Percentiles rank a stretch among this genome's conserved stretches.
phyloP scores from a whole-genome alignment of 139 green algal species.

The Tetradesmus obliquus region DNA sequence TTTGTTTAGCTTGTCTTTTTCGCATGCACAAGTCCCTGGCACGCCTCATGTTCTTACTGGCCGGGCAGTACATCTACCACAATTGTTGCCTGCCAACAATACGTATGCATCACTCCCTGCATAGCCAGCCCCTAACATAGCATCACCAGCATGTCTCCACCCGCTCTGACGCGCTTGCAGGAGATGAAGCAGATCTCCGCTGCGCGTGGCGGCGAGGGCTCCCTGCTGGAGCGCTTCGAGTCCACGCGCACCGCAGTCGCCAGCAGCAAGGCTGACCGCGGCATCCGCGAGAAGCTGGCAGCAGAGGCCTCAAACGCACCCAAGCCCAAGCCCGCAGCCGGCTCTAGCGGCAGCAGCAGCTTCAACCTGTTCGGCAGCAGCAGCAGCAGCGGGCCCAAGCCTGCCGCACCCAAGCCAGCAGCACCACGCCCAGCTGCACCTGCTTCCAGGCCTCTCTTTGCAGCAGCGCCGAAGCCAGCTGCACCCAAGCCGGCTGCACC shows the following conservation, averaged over 20 bases:
- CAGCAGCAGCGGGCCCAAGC: background rate
- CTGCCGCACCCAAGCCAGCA: background rate
- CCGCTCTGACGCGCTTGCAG: background rate
- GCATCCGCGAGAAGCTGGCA: conserved; percentile 36
- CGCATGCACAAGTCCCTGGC: too few species aligned
- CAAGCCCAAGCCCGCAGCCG: background rate
- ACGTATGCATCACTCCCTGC: too few species aligned
- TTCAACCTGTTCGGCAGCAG: background rate
- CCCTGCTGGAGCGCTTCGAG: conserved; percentile 19
- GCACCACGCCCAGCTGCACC: background rate
- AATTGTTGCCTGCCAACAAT: too few species aligned
- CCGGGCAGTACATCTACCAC: too few species aligned
- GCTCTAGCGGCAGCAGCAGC: background rate
- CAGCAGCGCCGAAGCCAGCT: conserved; percentile 7
- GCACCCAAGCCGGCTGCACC: conserved; percentile 11
- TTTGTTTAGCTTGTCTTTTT: too few species aligned
- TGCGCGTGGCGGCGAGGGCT: background rate
- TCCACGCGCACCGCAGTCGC: background rate
- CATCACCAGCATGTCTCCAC: too few species aligned
- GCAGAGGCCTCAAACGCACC: conserved; percentile 18
- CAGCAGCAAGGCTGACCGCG: background rate
- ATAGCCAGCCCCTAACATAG: too few species aligned
- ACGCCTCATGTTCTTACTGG: too few species aligned
- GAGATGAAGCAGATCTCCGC: background rate
- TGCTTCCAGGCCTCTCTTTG: background rate